Percentiles rank a stretch among this genome's conserved stretches.
Evolutionary conservation across 1,284 basidiomycete genomes (phyloP).

Genomic region (Agroathelia rolfsii): DNA sequence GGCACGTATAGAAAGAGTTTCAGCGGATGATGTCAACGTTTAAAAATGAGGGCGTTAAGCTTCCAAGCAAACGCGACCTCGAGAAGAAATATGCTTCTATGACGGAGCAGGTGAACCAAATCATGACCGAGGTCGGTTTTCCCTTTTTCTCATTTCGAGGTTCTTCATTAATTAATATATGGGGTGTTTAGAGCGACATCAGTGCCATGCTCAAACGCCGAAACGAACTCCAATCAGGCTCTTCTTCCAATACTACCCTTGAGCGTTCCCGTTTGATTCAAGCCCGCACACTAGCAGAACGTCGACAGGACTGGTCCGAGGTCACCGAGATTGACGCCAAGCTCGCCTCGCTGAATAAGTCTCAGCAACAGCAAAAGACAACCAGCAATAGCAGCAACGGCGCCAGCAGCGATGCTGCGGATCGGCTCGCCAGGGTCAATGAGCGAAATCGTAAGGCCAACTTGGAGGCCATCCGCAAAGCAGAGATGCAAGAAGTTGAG

Average conservation of each 20-base stretch:
- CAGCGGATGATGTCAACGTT: slow-evolving; percentile 44
- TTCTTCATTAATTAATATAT: slow-evolving; percentile 5
- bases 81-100: slow-evolving; percentile 59
- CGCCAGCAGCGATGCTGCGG: too few species aligned
- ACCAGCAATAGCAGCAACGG: slow-evolving; percentile 24
- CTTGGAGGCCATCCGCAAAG: slow-evolving; percentile 64
- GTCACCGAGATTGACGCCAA: slow-evolving; percentile 50
- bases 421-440: slow-evolving; percentile 71
- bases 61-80: slow-evolving; percentile 57
- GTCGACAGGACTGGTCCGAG: slow-evolving; percentile 59
- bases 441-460: slow-evolving; percentile 83
- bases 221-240: slow-evolving; percentile 37
- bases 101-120: slow-evolving; percentile 43
- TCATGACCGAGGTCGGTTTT: slow-evolving; percentile 63
- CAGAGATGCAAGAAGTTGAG: slow-evolving; percentile 61
- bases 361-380: slow-evolving; percentile 18
- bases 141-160: slow-evolving; percentile 3
- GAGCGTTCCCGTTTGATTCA: slow-evolving; percentile 57
- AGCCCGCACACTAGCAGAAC: slow-evolving; percentile 57
- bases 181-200: slow-evolving; percentile 46
- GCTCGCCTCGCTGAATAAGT: slow-evolving; percentile 40
- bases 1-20: slow-evolving; percentile 59
- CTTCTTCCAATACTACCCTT: slow-evolving; percentile 32
- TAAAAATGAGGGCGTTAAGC: slow-evolving; percentile 44
- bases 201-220: slow-evolving; percentile 64